phyloP scores from a whole-genome alignment of 345 rosid species.

The Corymbia maculata region DNA sequence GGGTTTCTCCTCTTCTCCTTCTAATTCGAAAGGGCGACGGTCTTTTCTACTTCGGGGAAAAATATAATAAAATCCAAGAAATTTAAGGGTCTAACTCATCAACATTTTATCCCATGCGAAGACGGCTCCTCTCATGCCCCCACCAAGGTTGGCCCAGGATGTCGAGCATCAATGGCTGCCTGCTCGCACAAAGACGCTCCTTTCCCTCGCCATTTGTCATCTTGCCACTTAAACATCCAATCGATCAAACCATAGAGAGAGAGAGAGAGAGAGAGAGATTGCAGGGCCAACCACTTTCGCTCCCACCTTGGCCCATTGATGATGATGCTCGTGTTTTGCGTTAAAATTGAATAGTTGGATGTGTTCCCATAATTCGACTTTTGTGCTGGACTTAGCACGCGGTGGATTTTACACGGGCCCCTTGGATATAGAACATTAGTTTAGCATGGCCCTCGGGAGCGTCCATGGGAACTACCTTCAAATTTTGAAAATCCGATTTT shows the following conservation, averaged over 20 bases:
- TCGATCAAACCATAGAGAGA: neutral
- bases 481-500: neutral
- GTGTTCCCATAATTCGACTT: neutral
- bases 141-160: neutral
- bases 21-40: neutral
- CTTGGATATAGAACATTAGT: neutral
- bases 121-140: neutral
- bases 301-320: neutral
- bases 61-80: neutral
- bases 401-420: neutral
- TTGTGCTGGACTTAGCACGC: neutral
- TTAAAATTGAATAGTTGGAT: too few species aligned
- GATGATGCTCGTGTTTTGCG: too few species aligned
- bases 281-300: neutral
- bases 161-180: neutral
- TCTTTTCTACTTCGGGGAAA: neutral
- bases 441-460: neutral
- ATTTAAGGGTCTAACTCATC: neutral
- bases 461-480: neutral
- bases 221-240: neutral
- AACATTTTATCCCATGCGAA: neutral
- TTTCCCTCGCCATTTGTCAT: neutral
- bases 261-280: too few species aligned
- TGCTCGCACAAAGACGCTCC: neutral
- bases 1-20: neutral